Conservation (phyloP, 345 rosid genomes). For the Cochlearia excelsa region DNA sequence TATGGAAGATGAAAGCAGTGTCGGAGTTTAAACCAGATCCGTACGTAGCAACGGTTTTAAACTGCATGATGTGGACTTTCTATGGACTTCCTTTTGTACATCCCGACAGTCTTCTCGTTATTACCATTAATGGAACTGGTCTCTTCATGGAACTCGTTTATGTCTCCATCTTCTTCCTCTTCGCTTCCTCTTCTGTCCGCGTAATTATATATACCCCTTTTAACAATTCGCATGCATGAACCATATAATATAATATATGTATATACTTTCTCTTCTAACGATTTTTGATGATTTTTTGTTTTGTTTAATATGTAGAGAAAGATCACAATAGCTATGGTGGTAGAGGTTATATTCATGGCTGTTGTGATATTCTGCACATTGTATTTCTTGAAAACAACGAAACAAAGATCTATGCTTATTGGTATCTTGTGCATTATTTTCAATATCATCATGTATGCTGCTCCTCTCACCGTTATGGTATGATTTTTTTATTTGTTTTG, state of each 20-base stretch:
- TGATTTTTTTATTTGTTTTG: background rate
- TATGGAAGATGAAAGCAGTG: slow-evolving; percentile 50
- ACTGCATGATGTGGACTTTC: slow-evolving; percentile 68
- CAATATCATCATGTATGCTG: slow-evolving; percentile 52
- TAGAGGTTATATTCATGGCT: slow-evolving; percentile 50
- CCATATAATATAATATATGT: too few species aligned
- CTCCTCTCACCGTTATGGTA: slow-evolving; percentile 78
- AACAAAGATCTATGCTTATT: slow-evolving; percentile 45
- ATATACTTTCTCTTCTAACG: too few species aligned
- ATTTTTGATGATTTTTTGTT: background rate
- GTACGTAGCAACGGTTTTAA: slow-evolving; percentile 63
- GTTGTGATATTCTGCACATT: slow-evolving; percentile 41
- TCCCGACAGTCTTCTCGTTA: slow-evolving; percentile 52
- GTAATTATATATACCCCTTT: slow-evolving; percentile 31
- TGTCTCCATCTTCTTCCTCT: slow-evolving; percentile 48
- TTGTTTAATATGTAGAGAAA: slow-evolving; percentile 15
- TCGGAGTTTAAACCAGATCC: slow-evolving; percentile 68
- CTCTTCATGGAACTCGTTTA: slow-evolving; percentile 51
- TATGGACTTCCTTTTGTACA: slow-evolving; percentile 68
- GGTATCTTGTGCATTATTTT: slow-evolving; percentile 43
- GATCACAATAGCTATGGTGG: slow-evolving; percentile 32
- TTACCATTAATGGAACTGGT: slow-evolving; percentile 65
- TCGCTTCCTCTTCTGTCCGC: slow-evolving; percentile 36
- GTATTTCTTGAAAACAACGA: slow-evolving; percentile 38
- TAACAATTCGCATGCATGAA: background rate